Evolutionary conservation across 441 rosid species (phyloP).

Genomic region (Isatis lusitanica): DNA sequence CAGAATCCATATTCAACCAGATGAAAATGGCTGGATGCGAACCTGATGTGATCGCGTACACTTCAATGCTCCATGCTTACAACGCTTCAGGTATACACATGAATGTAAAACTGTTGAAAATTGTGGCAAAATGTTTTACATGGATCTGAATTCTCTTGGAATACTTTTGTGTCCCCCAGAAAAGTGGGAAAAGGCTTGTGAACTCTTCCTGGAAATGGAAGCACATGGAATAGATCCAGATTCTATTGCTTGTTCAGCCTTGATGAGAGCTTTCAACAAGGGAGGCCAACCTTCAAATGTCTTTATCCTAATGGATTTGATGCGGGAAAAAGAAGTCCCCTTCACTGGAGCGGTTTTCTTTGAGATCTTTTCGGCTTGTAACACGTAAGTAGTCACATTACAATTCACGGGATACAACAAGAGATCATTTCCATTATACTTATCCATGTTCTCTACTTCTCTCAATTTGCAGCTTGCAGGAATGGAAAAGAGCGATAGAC

Average conservation of each 20-base stretch:
- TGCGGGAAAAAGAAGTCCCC: slow-evolving; percentile 68
- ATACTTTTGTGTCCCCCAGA: slow-evolving; percentile 41
- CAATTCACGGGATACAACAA: background rate
- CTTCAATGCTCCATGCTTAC: slow-evolving; percentile 82
- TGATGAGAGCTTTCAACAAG: slow-evolving; percentile 90
- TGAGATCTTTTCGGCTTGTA: slow-evolving; percentile 87
- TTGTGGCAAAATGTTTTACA: slow-evolving; percentile 8
- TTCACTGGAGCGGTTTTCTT: slow-evolving; percentile 63
- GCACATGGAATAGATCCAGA: slow-evolving; percentile 58
- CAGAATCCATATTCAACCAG: slow-evolving; percentile 71
- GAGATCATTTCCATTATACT: background rate
- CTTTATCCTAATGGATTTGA: slow-evolving; percentile 58
- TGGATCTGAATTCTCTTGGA: slow-evolving; percentile 27
- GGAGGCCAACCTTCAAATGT: slow-evolving; percentile 75
- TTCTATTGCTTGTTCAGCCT: slow-evolving; percentile 71
- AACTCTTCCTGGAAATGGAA: slow-evolving; percentile 78
- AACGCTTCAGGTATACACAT: slow-evolving; percentile 54
- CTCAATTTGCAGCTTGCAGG: slow-evolving; percentile 53
- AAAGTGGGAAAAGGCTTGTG: slow-evolving; percentile 67
- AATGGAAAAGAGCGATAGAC: slow-evolving; percentile 61
- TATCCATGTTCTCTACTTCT: background rate
- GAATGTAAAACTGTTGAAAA: background rate
- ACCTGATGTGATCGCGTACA: slow-evolving; percentile 79
- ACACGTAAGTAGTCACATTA: slow-evolving; percentile 56
- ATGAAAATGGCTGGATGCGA: slow-evolving; percentile 71